Percentiles rank a stretch among this genome's conserved stretches.
phyloP scores from a whole-genome alignment of 306 rosid species.

The Herpetospermum pedunculosum region DNA sequence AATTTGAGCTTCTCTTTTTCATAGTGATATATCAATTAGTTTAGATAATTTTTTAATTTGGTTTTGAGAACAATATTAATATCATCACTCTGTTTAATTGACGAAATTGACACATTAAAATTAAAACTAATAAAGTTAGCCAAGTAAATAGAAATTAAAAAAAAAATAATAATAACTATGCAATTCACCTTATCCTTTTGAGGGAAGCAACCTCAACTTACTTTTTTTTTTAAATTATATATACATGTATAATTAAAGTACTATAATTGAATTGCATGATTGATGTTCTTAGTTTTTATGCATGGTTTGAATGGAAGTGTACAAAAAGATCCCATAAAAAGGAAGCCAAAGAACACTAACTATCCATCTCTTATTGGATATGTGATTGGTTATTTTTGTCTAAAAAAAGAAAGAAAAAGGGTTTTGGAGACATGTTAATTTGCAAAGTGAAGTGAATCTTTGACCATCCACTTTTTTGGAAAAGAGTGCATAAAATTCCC shows the following conservation, averaged over 20 bases:
- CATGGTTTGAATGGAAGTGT: not conserved
- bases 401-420: not conserved
- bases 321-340: not conserved
- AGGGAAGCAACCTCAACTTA: not conserved
- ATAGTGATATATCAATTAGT: too few relatives aligned
- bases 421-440: not conserved
- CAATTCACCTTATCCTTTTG: not conserved
- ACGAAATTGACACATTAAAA: too few relatives aligned
- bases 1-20: too few relatives aligned
- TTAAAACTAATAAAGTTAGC: too few relatives aligned
- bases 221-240: too few relatives aligned
- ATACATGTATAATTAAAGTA: not conserved
- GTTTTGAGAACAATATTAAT: too few relatives aligned
- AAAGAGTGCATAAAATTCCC: not conserved
- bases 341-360: not conserved
- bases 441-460: conserved; percentile 9
- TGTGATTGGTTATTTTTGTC: not conserved
- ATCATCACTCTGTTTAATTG: too few relatives aligned
- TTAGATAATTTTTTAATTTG: too few relatives aligned
- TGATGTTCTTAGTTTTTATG: not conserved
- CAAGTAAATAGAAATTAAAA: not conserved
- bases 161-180: not conserved
- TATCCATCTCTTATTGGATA: not conserved
- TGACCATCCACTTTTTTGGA: not conserved
- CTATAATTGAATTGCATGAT: not conserved